Evolutionary conservation across 148 eudicot genomes (phyloP), one percentile per base, ranked within the genome.

Genomic region (Camellia granthamiana): DNA sequence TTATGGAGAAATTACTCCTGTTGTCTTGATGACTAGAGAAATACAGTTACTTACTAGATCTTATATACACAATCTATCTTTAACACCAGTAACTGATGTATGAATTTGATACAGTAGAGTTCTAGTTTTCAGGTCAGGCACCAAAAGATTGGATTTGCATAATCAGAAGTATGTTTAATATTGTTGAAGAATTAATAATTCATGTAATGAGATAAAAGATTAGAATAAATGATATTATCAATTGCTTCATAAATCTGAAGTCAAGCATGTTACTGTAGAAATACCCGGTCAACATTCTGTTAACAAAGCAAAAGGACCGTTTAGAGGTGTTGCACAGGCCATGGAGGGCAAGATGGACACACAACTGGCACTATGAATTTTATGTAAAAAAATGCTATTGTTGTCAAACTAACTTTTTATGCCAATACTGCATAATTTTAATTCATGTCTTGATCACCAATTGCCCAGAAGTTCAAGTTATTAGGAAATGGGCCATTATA

Each of bases 91-190:
- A 59, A 59, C 60, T 75, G 16, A 13, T 75, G 51, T 44, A 16
- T 18, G 41, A 43, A 61, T 46, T 43, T 43, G 54, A 61, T 61
- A 43, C 4, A 44, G 52, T 16, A n/a, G 19, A 77, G 19, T 54
- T 23, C 46, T 77, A n/a, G 55, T 59, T 64, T 63, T 64, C 61
- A 47, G 70, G 60, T 77, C 59, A 23, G 70, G 14, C 60, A 64
- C 44, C 3, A 46, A 44, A 51, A 61, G 68, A n/a, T 61, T 62
- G 30, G 14, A 14, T 77, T 12, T 19, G 58, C 38, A 8, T 3
- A 65, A 9, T 46, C 52, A 23, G n/a, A 76, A n/a, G 23, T 46
- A 23, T 62, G 42, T 77, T 76, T 1, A 23, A 11, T 41, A 56
- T 16, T 59, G 56, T 21, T 63, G 47, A 46, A 4, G 59, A 77